Evolutionary conservation across 352 stramenopile genomes (phyloP), one percentile per base, ranked within the genome.

Genomic region (Globisporangium parvum): DNA sequence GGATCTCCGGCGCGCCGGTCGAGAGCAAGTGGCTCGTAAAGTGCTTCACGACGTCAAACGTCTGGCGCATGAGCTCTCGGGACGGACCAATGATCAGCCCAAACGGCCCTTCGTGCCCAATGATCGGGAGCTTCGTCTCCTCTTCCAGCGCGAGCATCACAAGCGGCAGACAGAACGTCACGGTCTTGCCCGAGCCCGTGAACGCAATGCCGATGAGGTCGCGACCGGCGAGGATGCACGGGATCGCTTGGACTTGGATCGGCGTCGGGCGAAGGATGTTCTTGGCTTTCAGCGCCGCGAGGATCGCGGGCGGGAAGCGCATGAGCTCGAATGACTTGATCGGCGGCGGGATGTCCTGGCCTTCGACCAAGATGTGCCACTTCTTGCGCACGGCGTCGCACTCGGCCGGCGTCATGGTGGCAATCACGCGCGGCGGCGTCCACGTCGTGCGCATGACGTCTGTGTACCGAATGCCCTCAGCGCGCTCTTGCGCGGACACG

Each of bases 121-220:
- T 77, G 17, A 98, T 80, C 0, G 95, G 88, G 82, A 98, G 87
- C 74, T 94, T 97, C 69, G 91, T 82, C 73, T 99, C 96, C 66
- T 98, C 88, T 66, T 99, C 96, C 26, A 99, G 76, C 42, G 96
- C 91, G 23, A 97, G 77, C 89, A 99, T 98, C 41, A 99, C 88
- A 15, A 99, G 69, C 37, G 97, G 97, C 41, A 99, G 67, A 17
- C 82, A 96, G 76, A 99, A 99, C 12, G 95, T 98, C 33, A 99
- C 79, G 0, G 97, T 99, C 73, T 99, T 99, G n/a, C 97, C 97
- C 1, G 80, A 97, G 5, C 97, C 97, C 4, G 97, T 99, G 70
- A 99, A 99, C 10, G 97, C 97, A 65, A 99, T 99, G 50, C 97
- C 97, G 46, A 99, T 98, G 76, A 99, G 96, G 71, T 99, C 96